Conservation (phyloP, 202 grass and related monocot genomes). For the Zoysia matrella region DNA sequence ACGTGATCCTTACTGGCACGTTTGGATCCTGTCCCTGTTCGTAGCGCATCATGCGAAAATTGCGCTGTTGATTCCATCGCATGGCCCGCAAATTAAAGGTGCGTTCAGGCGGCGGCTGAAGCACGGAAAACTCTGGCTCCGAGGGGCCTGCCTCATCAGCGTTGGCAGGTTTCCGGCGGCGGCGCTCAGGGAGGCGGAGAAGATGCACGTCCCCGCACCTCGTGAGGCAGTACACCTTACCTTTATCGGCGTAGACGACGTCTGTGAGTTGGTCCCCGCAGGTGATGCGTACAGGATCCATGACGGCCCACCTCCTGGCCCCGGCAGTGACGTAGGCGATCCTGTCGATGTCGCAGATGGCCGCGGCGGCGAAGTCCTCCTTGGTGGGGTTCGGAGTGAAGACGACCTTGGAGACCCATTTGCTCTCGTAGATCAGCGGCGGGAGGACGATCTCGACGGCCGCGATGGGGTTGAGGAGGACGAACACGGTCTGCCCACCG, state of each 20-base stretch:
- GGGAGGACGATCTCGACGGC: conserved; percentile 56
- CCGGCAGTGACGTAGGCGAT: conserved; percentile 67
- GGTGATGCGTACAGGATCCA: conserved; percentile 41
- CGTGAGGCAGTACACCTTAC: conserved; percentile 69
- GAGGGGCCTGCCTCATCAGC: conserved; percentile 45
- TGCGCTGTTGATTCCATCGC: background rate
- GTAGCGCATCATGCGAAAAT: conserved; percentile 37
- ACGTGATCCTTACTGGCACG: background rate
- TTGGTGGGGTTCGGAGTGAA: conserved; percentile 54
- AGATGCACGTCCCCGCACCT: conserved; percentile 58
- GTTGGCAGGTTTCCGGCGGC: conserved; percentile 39
- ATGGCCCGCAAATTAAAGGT: background rate
- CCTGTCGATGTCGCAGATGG: conserved; percentile 63
- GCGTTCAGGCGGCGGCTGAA: background rate
- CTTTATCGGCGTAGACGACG: conserved; percentile 57
- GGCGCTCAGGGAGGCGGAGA: conserved; percentile 57
- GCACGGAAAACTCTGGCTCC: background rate
- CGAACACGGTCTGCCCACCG: conserved; percentile 42
- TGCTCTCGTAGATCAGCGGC: conserved; percentile 61
- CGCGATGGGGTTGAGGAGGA: conserved; percentile 60
- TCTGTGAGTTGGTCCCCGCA: conserved; percentile 59
- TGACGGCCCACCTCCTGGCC: conserved; percentile 57
- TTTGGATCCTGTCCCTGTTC: conserved; percentile 33
- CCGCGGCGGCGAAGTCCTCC: conserved; percentile 59
- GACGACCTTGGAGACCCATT: conserved; percentile 67